Evolutionary conservation across 73 alveolate species (phyloP), one percentile per base, ranked within the genome.

Genomic region (Halteria grandinella): DNA sequence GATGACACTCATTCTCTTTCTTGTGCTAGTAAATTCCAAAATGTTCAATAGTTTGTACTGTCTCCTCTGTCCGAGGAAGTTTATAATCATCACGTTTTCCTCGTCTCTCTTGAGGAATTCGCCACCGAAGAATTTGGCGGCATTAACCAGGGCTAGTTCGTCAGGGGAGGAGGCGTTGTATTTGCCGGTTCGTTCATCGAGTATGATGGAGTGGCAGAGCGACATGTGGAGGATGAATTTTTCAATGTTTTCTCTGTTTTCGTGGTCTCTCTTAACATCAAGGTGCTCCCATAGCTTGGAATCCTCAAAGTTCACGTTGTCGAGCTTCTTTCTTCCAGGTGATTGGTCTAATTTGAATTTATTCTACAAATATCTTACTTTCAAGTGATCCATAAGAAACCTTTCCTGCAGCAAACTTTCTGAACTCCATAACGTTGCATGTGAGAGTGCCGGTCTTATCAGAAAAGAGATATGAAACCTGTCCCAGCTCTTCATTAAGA

Each of bases 391-490:
- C 93, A 63, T 86, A 86, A 49, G 87, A 51, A 32, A 20, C 31
- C 49, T 36, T 39, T 11, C 92, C 90, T 11, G 80, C 83, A 4
- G 89, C 39, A 72, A 86, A 66, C 60, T 73, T 73, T 60, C 87
- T 92, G 72, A 86, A 87, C 75, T 79, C 90, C 99, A 94, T 94
- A 51, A 86, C 64, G 77, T 94, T 94, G 89, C 91, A 84, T 8
- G 99, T 94, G 73, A 94, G 84, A 20, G 99, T 94, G 0, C 99
- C 99, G 3, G 99, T 94, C 74, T 94, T 94, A 84, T 94, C 97
- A 25, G 95, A 70, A 76, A 94, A 94, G 55, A 89, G 63, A 75
- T 91, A 91, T 57, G 81, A 55, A 54, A 94, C 81, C 52, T 92
- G 89, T 1, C 99, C 99, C 44, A 94, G 64, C 81, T 94, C 99